phyloP scores from a whole-genome alignment of 768 basidiomycete genomes.

The Russula griseocarnosa region DNA sequence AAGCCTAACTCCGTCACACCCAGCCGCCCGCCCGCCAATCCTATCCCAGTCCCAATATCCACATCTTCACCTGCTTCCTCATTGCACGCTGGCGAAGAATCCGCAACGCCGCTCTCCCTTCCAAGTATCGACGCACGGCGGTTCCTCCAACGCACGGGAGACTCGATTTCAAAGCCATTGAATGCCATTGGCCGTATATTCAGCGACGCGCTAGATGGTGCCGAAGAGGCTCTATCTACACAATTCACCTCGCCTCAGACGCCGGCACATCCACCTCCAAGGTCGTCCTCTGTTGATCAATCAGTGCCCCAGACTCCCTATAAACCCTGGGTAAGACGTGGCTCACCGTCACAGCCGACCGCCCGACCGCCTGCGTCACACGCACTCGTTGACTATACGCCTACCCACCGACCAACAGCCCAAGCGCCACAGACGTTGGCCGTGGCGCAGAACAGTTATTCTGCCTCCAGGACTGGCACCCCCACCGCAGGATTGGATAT shows the following conservation, averaged over 20 bases:
- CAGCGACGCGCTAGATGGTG: conserved; percentile 73
- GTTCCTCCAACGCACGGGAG: conserved; percentile 85
- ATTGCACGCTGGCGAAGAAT: conserved; percentile 79
- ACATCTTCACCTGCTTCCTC: conserved; percentile 25
- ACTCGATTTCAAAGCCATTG: conserved; percentile 87
- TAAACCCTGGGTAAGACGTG: conserved; percentile 61
- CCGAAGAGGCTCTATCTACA: conserved; percentile 41
- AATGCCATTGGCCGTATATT: conserved; percentile 85
- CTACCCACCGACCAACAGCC: conserved; percentile 38
- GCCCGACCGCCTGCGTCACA: conserved; percentile 28
- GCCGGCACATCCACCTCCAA: conserved; percentile 5
- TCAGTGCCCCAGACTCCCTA: conserved; percentile 59
- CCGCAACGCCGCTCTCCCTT: conserved; percentile 73
- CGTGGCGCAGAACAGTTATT: conserved; percentile 7
- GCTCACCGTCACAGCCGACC: conserved; percentile 40
- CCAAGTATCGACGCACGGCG: conserved; percentile 70
- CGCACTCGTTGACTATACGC: conserved; percentile 47
- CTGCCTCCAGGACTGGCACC: conserved; percentile 23
- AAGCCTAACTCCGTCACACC: conserved; percentile 31
- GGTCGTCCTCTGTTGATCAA: background rate
- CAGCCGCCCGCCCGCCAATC: conserved; percentile 22
- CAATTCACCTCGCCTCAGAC: conserved; percentile 33
- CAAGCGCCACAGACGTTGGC: conserved; percentile 14
- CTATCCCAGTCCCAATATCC: conserved; percentile 26
- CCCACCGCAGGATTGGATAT: conserved; percentile 44